phyloP scores from a whole-genome alignment of 2,329 filamentous ascomycete genomes.

The Pseudocercospora cruenta region DNA sequence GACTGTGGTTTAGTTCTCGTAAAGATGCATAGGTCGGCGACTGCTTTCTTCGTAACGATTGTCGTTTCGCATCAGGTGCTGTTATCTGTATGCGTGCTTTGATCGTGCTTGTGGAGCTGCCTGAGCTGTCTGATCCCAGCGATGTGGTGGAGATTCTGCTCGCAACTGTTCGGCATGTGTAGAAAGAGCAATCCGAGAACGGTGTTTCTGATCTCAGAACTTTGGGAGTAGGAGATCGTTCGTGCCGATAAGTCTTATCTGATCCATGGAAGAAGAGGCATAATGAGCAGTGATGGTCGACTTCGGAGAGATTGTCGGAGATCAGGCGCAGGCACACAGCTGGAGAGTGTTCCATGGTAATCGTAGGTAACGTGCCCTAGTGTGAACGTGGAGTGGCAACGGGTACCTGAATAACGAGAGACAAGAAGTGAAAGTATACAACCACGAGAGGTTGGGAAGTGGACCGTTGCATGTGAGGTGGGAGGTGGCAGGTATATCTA shows the following conservation, averaged over 20 bases:
- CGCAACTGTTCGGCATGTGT: constrained; percentile 26
- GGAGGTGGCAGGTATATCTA: constrained; percentile 11
- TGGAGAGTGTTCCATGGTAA: constrained; percentile 20
- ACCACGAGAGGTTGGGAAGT: constrained; percentile 12
- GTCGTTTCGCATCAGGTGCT: constrained; percentile 15
- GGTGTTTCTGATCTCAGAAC: constrained; percentile 19
- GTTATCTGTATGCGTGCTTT: constrained; percentile 17
- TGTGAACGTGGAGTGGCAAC: constrained; percentile 6
- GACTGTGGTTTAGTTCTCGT: constrained; percentile 34
- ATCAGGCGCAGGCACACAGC: constrained; percentile 28
- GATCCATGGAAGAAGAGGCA: constrained; percentile 26
- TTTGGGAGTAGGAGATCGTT: background rate
- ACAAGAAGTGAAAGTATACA: constrained; percentile 11
- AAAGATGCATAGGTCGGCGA: constrained; percentile 34
- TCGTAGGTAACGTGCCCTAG: background rate
- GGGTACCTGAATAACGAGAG: constrained; percentile 5
- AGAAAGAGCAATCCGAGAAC: constrained; percentile 30
- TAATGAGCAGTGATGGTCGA: constrained; percentile 30
- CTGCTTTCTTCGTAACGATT: constrained; percentile 29
- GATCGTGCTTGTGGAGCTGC: constrained; percentile 23
- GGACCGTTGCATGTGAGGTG: background rate
- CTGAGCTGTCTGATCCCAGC: constrained; percentile 14
- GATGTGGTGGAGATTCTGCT: constrained; percentile 14
- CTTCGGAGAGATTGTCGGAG: constrained; percentile 21
- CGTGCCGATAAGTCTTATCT: constrained; percentile 14